phyloP scores from a whole-genome alignment of 371 early-diverging fungal genomes.

The Smittium culicis region DNA sequence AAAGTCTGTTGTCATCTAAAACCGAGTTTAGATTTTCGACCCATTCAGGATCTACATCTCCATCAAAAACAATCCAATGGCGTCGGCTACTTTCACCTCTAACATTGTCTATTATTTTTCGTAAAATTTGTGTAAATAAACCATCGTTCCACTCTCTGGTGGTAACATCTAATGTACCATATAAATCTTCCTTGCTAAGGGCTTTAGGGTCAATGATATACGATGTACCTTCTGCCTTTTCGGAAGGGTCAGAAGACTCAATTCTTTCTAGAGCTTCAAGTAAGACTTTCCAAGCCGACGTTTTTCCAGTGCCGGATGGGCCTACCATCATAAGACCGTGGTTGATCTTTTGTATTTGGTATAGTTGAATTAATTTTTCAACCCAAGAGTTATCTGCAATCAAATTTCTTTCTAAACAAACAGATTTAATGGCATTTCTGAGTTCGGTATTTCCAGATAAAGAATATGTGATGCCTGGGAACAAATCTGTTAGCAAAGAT shows the following conservation, averaged over 20 bases:
- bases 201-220: slow-evolving; percentile 98
- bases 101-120: slow-evolving; percentile 94
- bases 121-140: slow-evolving; percentile 89
- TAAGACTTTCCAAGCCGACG: slow-evolving; percentile 80
- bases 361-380: slow-evolving; percentile 92
- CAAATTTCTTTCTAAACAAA: slow-evolving; percentile 62
- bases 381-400: slow-evolving; percentile 75
- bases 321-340: slow-evolving; percentile 99
- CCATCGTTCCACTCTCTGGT: slow-evolving; percentile 99
- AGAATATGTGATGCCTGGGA: slow-evolving; percentile 82
- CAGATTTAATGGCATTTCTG: slow-evolving; percentile 54
- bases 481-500: slow-evolving; percentile 81
- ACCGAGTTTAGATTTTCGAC: slow-evolving; percentile 98
- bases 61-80: slow-evolving; percentile 99
- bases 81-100: slow-evolving; percentile 85
- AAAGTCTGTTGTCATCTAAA: slow-evolving; percentile 89
- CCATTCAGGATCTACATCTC: slow-evolving; percentile 99
- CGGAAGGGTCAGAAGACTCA: slow-evolving; percentile 31
- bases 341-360: slow-evolving; percentile 93
- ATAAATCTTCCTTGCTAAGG: slow-evolving; percentile 87
- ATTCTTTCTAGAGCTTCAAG: slow-evolving; percentile 76
- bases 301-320: slow-evolving; percentile 91
- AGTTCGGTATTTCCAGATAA: slow-evolving; percentile 67
- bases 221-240: slow-evolving; percentile 60
- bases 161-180: slow-evolving; percentile 88